Base-by-base conservation (phyloP, 2,329 filamentous ascomycete genomes). In the Botrytis hyacinthi region DNA sequence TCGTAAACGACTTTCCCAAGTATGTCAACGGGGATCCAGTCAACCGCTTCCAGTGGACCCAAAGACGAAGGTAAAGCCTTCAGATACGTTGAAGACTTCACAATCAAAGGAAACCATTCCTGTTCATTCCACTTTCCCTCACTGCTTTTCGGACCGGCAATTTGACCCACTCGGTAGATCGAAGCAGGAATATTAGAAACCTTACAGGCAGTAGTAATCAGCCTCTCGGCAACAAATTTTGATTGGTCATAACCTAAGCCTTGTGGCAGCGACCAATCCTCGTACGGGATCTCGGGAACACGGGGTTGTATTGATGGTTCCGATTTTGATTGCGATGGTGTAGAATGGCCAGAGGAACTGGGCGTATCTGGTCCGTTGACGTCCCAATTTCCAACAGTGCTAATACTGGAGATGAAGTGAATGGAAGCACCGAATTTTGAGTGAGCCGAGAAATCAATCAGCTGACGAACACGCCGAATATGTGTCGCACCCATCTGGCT, bases 161-260 rank as follows among this genome's bases (percentile, higher is more conserved):
- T 83, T 78, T 87, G 86, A 0, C 85, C 85, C 0, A 87, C 83
- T 1, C 86, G 83, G 44, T 85, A 81, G 26, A 84, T 78, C 7
- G 81, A 81, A 2, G 81, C 79, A 0, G 82, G 81, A 5, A 87
- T 80, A 35, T 81, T 82, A 0, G 81, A 80, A 44, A 77, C 76
- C 0, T 79, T 76, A 1, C 83, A 83, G 5, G 83, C 82, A 4
- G 73, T 44, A 48, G 85, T 83, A 0, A 87, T 79, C 22, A 87
- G 80, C 2, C 84, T 77, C 3, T 79, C 75, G 14, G 78, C 77
- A 26, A 80, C 62, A 44, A 75, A 75, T 73, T 79, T 79, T 20
- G 75, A 46, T 70, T 80, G 10, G 73, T 79, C 48, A 79, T 79
- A 79, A 9, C 77, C 78, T 18, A 70, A 48, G 18, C 35, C 18